Conservation (phyloP, 495 filamentous ascomycete genomes). For the Penicillium roqueforti region DNA sequence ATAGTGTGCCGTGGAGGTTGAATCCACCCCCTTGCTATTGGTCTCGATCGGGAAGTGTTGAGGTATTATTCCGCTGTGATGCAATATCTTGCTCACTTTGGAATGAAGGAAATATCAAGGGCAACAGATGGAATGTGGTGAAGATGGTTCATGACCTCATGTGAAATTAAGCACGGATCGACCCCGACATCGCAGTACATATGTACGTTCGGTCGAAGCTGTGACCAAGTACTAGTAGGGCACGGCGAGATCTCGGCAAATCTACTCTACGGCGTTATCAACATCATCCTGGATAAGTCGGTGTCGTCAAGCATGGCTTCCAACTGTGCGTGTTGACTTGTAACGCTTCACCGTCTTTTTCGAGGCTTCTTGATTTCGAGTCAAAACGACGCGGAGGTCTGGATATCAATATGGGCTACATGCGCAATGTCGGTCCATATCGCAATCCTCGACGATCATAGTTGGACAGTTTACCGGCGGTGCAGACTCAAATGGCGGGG, state of each 20-base stretch:
- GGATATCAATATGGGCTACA: slow-evolving; percentile 29
- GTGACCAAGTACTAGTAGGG: background rate
- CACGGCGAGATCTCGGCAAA: background rate
- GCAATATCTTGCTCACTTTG: slow-evolving; percentile 3
- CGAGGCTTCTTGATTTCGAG: slow-evolving; percentile 7
- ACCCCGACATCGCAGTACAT: background rate
- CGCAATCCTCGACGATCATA: slow-evolving; percentile 10
- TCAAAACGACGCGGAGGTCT: slow-evolving; percentile 19
- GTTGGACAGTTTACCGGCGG: slow-evolving; percentile 21
- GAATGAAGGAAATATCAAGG: slow-evolving; percentile 2
- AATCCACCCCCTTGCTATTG: slow-evolving; percentile 1
- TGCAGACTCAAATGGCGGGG: slow-evolving; percentile 23
- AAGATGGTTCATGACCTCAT: background rate
- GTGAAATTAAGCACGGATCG: background rate
- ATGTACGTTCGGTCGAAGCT: background rate
- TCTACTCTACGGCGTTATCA: background rate
- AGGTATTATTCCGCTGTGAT: background rate
- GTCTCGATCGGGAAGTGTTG: background rate
- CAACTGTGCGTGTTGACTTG: slow-evolving; percentile 11
- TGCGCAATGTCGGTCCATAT: slow-evolving; percentile 18
- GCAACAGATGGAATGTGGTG: background rate
- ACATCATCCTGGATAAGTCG: background rate
- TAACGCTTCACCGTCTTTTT: slow-evolving; percentile 30
- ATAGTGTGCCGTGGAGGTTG: background rate
- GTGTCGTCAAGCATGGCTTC: background rate